These are phyloP conservation scores for Leptographium galeiforme DNA, from an alignment of 2,329 filamentous ascomycete species.

Conservation along the genomic window DNA sequence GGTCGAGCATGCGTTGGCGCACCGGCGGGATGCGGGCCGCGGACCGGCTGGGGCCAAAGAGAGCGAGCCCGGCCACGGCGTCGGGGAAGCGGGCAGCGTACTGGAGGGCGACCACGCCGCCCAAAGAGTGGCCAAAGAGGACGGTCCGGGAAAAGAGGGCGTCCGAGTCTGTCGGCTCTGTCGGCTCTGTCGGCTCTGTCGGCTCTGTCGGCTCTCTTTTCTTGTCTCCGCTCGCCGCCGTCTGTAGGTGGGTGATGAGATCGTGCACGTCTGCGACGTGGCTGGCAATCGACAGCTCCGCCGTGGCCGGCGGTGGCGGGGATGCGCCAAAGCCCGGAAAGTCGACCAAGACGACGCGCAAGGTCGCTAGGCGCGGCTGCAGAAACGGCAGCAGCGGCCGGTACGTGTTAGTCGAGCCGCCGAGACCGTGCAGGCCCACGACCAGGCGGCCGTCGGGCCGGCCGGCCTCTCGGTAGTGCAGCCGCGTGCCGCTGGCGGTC, in stretches of 20 bases:
- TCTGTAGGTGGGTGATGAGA: constrained; percentile 12
- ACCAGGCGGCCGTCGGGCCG: constrained; percentile 13
- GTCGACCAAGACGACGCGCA: constrained; percentile 14
- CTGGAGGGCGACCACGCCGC: constrained; percentile 21
- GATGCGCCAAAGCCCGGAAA: constrained; percentile 18
- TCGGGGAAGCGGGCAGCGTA: constrained; percentile 18
- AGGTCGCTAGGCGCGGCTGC: constrained; percentile 1
- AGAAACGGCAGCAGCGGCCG: constrained; percentile 11
- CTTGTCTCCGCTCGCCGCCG: not conserved
- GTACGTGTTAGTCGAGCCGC: constrained; percentile 14
- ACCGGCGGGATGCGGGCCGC: constrained; percentile 17
- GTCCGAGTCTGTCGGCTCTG: not conserved
- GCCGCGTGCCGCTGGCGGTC: constrained; percentile 12
- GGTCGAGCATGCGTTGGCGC: constrained; percentile 18
- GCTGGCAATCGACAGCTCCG: not conserved
- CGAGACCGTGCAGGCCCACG: constrained; percentile 17
- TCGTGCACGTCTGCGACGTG: constrained; percentile 17
- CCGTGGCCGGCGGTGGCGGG: constrained; percentile 1
- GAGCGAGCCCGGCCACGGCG: constrained; percentile 15
- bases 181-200: too few species aligned
- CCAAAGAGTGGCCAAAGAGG: constrained; percentile 23
- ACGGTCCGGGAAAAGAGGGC: constrained; percentile 3
- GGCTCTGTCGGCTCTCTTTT: not conserved
- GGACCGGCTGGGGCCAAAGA: constrained; percentile 20
- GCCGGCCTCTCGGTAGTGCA: constrained; percentile 16